Percentiles rank a stretch among this genome's conserved stretches.
These are phyloP conservation scores for Pseudotsuga menziesii DNA, from an alignment of 75 land plant species.

Conservation along the genomic window DNA sequence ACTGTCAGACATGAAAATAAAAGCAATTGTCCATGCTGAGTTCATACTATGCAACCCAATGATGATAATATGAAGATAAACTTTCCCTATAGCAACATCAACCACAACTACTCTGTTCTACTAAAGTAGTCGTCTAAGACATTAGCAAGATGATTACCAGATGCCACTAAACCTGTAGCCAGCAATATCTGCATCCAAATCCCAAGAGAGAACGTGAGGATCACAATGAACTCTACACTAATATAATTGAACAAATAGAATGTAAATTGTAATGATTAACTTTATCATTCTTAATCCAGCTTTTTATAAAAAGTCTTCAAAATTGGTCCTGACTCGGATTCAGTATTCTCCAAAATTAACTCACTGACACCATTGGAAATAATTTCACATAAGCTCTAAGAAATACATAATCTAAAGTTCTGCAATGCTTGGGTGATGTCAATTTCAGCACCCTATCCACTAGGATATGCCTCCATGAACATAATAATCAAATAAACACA, in stretches of 20 bases:
- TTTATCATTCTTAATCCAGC: neutral
- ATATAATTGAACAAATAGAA: neutral
- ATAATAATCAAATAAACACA: neutral
- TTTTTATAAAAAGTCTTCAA: neutral
- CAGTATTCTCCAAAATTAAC: neutral
- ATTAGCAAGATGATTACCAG: conserved; percentile 2
- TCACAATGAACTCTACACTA: neutral
- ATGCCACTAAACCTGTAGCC: neutral
- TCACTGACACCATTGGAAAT: neutral
- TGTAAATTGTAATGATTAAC: neutral
- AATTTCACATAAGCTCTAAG: neutral
- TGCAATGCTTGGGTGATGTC: neutral
- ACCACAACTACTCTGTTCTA: neutral
- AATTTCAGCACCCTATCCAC: neutral
- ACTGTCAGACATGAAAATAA: neutral
- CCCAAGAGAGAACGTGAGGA: neutral
- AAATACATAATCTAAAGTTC: neutral
- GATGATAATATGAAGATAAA: neutral
- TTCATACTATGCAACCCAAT: neutral
- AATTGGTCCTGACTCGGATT: neutral
- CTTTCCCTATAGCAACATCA: neutral
- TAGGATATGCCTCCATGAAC: neutral
- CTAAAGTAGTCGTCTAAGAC: neutral
- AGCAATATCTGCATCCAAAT: conserved; percentile 3
- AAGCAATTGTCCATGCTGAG: neutral